Conservation (phyloP, 305 asterid species). For the Fraxinus paxiana region DNA sequence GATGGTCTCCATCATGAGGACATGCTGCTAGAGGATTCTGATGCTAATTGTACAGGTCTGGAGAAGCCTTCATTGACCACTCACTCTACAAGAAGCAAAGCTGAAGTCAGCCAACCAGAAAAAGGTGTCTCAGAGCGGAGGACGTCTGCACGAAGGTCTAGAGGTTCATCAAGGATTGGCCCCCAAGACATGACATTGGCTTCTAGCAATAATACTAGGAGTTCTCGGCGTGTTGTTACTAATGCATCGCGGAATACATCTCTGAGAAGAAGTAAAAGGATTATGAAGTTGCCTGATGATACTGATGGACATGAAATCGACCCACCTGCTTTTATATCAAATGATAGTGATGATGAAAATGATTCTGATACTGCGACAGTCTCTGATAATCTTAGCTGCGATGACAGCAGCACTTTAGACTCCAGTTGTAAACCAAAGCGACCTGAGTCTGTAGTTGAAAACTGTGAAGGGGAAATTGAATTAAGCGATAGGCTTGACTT, state of each 20-base stretch:
- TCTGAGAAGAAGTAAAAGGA: conserved; percentile 60
- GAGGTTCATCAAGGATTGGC: conserved; percentile 57
- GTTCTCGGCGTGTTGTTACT: conserved; percentile 33
- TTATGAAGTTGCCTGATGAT: conserved; percentile 55
- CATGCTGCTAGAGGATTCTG: conserved; percentile 39
- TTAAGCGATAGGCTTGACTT: conserved; percentile 59
- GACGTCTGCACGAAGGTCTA: conserved; percentile 51
- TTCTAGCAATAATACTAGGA: conserved; percentile 33
- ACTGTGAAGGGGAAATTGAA: conserved; percentile 45
- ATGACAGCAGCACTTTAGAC: conserved; percentile 58
- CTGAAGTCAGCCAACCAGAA: conserved; percentile 37
- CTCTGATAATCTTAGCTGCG: conserved; percentile 54
- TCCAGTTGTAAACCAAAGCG: conserved; percentile 43
- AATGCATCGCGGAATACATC: conserved; percentile 42
- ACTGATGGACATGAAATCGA: conserved; percentile 47
- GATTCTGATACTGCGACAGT: conserved; percentile 59
- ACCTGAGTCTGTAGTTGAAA: conserved; percentile 38
- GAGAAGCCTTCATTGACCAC: conserved; percentile 36
- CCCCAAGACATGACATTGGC: conserved; percentile 34
- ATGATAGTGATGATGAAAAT: conserved; percentile 57
- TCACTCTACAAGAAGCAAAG: conserved; percentile 47
- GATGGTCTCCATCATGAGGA: conserved; percentile 41
- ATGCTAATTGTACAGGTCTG: conserved; percentile 30
- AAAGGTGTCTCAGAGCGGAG: conserved; percentile 37
- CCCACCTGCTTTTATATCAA: conserved; percentile 51